phyloP scores from a whole-genome alignment of 306 rosid species.

The Erythrophleum fordii region DNA sequence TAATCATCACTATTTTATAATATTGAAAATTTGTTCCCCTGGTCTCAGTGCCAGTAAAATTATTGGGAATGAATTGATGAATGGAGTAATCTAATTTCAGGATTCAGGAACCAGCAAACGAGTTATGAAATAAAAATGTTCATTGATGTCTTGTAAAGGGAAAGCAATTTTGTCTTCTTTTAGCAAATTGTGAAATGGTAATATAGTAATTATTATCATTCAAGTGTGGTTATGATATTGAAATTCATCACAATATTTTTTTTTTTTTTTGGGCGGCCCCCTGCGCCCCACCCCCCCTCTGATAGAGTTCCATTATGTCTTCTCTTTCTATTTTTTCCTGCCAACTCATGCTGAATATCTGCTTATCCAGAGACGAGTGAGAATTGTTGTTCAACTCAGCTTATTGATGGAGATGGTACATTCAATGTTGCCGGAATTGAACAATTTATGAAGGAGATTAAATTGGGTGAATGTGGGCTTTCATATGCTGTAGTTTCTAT shows the following conservation, averaged over 20 bases:
- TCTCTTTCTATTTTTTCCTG: constrained; percentile 11
- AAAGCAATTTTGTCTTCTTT: background rate
- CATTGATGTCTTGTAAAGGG: constrained; percentile 1
- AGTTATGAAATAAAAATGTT: background rate
- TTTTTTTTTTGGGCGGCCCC: too few species aligned
- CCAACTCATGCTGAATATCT: constrained; percentile 29
- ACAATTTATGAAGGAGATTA: constrained; percentile 68
- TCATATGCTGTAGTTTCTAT: constrained; percentile 88
- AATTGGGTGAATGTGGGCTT: constrained; percentile 80
- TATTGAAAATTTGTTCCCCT: constrained; percentile 29
- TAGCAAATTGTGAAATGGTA: background rate
- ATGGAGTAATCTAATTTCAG: constrained; percentile 31
- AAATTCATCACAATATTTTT: background rate
- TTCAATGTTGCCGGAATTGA: constrained; percentile 77
- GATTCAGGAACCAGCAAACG: constrained; percentile 9
- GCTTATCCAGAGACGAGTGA: constrained; percentile 54
- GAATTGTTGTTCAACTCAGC: constrained; percentile 70
- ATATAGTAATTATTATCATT: background rate
- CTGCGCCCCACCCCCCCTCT: too few species aligned
- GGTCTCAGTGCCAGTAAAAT: constrained; percentile 16
- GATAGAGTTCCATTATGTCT: background rate
- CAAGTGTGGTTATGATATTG: background rate
- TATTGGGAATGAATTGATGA: constrained; percentile 37
- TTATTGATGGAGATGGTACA: constrained; percentile 84
- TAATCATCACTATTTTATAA: background rate